Percentiles rank a stretch among this genome's conserved stretches.
phyloP scores from a whole-genome alignment of 306 rosid genomes.

The Gillenia trifoliata region DNA sequence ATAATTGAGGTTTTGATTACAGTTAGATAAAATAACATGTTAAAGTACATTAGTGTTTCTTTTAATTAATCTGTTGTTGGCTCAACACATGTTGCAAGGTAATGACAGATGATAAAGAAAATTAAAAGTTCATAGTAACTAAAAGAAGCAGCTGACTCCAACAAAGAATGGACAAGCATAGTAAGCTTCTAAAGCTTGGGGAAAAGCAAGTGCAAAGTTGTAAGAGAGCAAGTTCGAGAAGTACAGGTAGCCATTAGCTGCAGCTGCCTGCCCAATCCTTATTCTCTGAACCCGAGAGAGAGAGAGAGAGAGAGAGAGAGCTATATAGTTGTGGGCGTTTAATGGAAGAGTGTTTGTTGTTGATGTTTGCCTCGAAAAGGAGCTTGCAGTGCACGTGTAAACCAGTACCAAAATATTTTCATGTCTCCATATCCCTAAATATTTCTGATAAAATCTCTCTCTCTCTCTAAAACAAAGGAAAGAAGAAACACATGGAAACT shows the following conservation, averaged over 20 bases:
- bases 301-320: not conserved
- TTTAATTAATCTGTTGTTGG: not conserved
- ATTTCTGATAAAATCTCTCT: conserved; percentile 2
- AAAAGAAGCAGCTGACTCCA: not conserved
- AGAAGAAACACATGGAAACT: conserved; percentile 18
- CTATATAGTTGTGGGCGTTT: conserved; percentile 44
- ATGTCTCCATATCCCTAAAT: conserved; percentile 23
- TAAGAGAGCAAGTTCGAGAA: not conserved
- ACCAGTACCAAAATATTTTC: conserved; percentile 48
- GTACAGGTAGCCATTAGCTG: not conserved
- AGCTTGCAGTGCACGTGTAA: conserved; percentile 79
- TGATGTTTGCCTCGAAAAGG: conserved; percentile 72
- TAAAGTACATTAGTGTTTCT: not conserved
- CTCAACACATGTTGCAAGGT: not conserved
- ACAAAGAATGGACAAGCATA: not conserved
- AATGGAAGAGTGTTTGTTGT: conserved; percentile 29
- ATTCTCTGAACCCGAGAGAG: conserved; percentile 21
- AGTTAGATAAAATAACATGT: not conserved
- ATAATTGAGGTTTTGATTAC: too few species aligned
- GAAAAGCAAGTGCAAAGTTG: not conserved
- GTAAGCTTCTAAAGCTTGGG: not conserved
- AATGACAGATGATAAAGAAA: not conserved
- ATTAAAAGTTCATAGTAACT: not conserved
- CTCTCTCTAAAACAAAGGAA: not conserved
- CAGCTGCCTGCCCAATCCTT: conserved; percentile 9